Conservation (phyloP, 1,284 basidiomycete species). For the Trametes versicolor region DNA sequence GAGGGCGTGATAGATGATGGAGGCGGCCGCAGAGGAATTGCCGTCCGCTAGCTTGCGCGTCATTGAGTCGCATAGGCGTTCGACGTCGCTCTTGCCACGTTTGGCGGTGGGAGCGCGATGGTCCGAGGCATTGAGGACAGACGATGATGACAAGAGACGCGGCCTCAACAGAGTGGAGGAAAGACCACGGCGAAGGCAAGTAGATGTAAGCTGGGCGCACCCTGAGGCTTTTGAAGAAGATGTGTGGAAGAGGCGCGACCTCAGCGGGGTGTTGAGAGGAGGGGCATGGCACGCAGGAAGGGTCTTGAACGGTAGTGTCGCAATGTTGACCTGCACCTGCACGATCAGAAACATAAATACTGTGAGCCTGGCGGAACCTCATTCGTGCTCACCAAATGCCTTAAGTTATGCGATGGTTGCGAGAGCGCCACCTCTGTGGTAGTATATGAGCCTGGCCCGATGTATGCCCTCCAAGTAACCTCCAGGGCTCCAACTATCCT, state of each 20-base stretch:
- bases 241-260: no score
- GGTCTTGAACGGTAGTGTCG: background rate
- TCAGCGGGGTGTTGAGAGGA: no score
- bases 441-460: background rate
- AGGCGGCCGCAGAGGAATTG: constrained; percentile 29
- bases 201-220: no score
- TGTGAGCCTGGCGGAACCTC: no score
- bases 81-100: background rate
- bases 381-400: background rate
- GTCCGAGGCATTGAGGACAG: background rate
- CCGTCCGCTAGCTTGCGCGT: constrained; percentile 17
- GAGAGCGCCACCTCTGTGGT: background rate
- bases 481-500: no score
- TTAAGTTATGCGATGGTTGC: background rate
- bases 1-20: constrained; percentile 28
- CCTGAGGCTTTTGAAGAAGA: no score
- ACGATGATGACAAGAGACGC: background rate
- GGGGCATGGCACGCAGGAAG: constrained; percentile 6
- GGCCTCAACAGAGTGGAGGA: background rate
- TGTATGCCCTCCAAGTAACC: no score
- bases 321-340: constrained; percentile 12
- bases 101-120: background rate
- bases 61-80: constrained; percentile 3
- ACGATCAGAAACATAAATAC: background rate
- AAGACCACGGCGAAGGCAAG: no score